Percentiles rank a stretch among this genome's conserved stretches.
Evolutionary conservation across 2,329 filamentous ascomycete species (phyloP).

Genomic region (Colletotrichum sidae): DNA sequence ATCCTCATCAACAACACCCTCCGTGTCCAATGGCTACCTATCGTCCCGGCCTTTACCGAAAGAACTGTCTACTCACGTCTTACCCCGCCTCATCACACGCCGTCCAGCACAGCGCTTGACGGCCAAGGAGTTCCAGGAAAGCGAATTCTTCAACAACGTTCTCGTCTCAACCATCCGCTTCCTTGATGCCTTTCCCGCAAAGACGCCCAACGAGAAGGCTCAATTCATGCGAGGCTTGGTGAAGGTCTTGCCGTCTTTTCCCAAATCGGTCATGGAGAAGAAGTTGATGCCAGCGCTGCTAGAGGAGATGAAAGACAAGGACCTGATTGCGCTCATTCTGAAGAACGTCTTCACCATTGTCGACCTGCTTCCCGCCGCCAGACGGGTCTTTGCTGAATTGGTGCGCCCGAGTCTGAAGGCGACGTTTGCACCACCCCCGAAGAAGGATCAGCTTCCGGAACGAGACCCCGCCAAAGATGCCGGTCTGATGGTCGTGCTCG

Average conservation of each 20-base stretch:
- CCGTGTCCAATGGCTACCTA: constrained; percentile 84
- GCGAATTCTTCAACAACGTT: constrained; percentile 96
- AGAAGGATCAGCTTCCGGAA: constrained; percentile 67
- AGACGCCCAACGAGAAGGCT: constrained; percentile 90
- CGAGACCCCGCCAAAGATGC: constrained; percentile 88
- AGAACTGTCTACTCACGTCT: constrained; percentile 78
- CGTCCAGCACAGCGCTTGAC: constrained; percentile 88
- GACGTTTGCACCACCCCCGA: constrained; percentile 76
- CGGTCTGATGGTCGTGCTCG: constrained; percentile 89
- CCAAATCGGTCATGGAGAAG: constrained; percentile 92
- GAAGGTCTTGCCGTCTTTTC: constrained; percentile 91
- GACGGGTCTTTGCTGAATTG: constrained; percentile 83
- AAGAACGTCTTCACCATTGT: constrained; percentile 95
- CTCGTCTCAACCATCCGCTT: constrained; percentile 97
- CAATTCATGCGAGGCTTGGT: constrained; percentile 91
- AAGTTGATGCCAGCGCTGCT: constrained; percentile 90
- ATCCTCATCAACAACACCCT: constrained; percentile 82
- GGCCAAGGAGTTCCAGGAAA: constrained; percentile 92
- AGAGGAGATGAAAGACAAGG: constrained; percentile 93
- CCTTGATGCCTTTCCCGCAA: constrained; percentile 88
- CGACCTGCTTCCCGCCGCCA: constrained; percentile 79
- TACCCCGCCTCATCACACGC: constrained; percentile 88
- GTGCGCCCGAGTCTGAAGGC: constrained; percentile 88
- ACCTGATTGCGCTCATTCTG: constrained; percentile 85
- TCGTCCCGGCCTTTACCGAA: constrained; percentile 82